Percentiles rank a stretch among this genome's conserved stretches.
These are phyloP conservation scores for Mycena latifolia DNA, from an alignment of 768 basidiomycete species.

Conservation along the genomic window DNA sequence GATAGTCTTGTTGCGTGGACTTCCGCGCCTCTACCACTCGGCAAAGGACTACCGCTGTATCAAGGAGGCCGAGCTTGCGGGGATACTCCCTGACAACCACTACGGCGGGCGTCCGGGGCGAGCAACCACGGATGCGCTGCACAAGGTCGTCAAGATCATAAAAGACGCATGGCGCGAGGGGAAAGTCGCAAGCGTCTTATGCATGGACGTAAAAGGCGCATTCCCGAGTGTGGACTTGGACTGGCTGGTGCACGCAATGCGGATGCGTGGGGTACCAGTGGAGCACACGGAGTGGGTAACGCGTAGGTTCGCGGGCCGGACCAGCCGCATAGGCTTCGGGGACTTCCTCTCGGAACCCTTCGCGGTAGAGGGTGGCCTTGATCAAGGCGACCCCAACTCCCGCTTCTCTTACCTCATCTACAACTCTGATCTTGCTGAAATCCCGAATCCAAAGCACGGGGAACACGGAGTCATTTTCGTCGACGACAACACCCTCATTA, in stretches of 20 bases:
- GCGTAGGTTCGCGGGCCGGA: no score
- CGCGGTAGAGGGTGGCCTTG: constrained; percentile 32
- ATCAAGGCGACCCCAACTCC: constrained; percentile 41
- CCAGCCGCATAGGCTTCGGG: no score
- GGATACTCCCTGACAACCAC: constrained; percentile 49
- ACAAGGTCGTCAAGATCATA: neutral
- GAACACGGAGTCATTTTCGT: neutral
- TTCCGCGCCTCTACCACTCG: constrained; percentile 35
- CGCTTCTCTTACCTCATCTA: constrained; percentile 40
- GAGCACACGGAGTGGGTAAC: constrained; percentile 26
- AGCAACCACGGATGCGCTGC: constrained; percentile 45
- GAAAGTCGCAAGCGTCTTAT: constrained; percentile 50
- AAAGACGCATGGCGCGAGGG: constrained; percentile 49
- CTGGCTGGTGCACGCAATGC: constrained; percentile 47
- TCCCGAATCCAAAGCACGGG: neutral
- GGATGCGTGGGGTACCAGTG: constrained; percentile 41
- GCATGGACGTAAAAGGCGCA: constrained; percentile 58
- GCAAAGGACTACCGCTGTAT: constrained; percentile 24
- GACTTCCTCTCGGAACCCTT: constrained; percentile 23
- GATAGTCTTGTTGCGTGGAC: constrained; percentile 47
- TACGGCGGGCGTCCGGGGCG: constrained; percentile 55
- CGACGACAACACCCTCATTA: no score
- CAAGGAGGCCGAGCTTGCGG: constrained; percentile 44
- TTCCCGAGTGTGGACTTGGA: constrained; percentile 54
- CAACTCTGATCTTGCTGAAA: constrained; percentile 32